Percentiles rank a stretch among this genome's conserved stretches.
phyloP scores from a whole-genome alignment of 345 rosid species.

The Eucalyptus brandiana region DNA sequence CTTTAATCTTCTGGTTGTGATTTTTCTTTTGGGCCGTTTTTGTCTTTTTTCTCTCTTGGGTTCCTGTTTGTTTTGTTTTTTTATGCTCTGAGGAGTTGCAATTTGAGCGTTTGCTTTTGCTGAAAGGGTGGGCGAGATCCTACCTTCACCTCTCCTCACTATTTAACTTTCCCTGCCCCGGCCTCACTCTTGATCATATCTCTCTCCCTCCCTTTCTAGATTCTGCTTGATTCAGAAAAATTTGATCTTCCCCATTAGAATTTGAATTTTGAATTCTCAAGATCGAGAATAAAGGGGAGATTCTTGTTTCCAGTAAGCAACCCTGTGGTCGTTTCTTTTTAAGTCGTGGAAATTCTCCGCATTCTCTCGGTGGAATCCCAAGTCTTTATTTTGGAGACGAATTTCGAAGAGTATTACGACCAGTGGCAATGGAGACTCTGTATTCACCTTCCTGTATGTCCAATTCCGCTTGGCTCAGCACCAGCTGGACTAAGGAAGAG shows the following conservation, averaged over 20 bases:
- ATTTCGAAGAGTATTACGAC: background rate
- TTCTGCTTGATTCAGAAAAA: background rate
- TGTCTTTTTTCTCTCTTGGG: background rate
- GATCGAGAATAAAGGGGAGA: background rate
- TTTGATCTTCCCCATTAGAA: background rate
- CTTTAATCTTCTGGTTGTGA: background rate
- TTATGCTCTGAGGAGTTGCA: background rate
- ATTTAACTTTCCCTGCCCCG: background rate
- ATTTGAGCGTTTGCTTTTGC: background rate
- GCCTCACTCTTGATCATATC: background rate
- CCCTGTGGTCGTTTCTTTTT: background rate
- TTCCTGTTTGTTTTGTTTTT: background rate
- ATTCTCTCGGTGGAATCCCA: background rate
- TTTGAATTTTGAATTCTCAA: background rate
- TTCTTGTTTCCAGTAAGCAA: background rate
- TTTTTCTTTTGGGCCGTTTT: background rate
- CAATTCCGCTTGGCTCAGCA: slow-evolving; percentile 6
- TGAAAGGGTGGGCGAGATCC: background rate
- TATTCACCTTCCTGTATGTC: slow-evolving; percentile 25
- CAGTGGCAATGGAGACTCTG: slow-evolving; percentile 40
- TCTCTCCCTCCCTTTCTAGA: background rate
- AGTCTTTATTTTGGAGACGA: background rate
- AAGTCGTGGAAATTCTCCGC: background rate
- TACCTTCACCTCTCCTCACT: background rate
- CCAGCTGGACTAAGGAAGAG: slow-evolving; percentile 64